Evolutionary conservation across 2,329 filamentous ascomycete species (phyloP).

Genomic region (Calonectria fujianensis): DNA sequence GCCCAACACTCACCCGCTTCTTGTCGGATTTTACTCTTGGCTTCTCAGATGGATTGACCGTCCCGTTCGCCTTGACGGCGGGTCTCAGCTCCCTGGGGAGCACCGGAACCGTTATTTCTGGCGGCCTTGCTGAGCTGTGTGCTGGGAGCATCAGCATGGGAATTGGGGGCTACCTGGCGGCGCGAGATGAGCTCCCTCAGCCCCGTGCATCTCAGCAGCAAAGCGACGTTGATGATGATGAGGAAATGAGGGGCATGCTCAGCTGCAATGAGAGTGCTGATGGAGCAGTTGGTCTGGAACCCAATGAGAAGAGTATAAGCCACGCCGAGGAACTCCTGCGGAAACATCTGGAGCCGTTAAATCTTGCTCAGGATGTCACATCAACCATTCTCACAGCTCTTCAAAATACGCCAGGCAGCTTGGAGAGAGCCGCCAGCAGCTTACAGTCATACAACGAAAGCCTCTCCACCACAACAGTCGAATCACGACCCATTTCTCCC

Average conservation of each 20-base stretch:
- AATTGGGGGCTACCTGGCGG: constrained; percentile 81
- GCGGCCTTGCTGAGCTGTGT: constrained; percentile 81
- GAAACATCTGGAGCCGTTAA: constrained; percentile 59
- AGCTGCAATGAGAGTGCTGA: constrained; percentile 45
- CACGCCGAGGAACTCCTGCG: constrained; percentile 52
- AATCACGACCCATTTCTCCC: constrained; percentile 55
- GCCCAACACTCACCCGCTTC: constrained; percentile 63
- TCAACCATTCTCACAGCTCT: constrained; percentile 54
- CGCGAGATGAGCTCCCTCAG: constrained; percentile 61
- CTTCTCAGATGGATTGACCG: constrained; percentile 83
- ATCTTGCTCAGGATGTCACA: constrained; percentile 50
- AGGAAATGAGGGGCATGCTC: constrained; percentile 56
- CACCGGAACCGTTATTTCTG: constrained; percentile 78
- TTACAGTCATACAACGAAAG: constrained; percentile 46
- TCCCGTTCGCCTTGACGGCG: constrained; percentile 84
- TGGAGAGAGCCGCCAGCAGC: constrained; percentile 47
- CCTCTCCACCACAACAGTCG: not conserved
- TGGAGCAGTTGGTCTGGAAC: not conserved
- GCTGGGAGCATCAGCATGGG: constrained; percentile 85
- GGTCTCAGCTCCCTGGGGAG: constrained; percentile 78
- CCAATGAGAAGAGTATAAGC: constrained; percentile 36
- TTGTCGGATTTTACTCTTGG: constrained; percentile 82
- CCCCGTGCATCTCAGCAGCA: not conserved
- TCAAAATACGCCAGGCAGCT: constrained; percentile 57
- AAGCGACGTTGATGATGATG: constrained; percentile 38